Base-by-base conservation (phyloP, 768 basidiomycete species). In the Suillus lakei region DNA sequence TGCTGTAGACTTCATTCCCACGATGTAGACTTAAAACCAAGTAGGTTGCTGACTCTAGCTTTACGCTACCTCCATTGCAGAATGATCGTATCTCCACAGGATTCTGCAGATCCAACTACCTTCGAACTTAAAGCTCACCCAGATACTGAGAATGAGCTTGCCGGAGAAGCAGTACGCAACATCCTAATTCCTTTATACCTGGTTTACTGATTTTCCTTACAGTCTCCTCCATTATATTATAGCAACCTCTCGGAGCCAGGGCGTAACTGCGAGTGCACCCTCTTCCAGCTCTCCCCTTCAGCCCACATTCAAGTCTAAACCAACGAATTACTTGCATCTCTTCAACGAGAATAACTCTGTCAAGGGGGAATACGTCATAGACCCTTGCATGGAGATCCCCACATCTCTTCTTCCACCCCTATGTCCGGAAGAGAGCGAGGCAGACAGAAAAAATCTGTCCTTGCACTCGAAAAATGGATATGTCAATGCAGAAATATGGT, bases 381-480 rank as follows among this genome's bases (percentile, higher is more conserved):
- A 86, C 64, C 81, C 85, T 1, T 65, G 72, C 23, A 71, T 85
- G 26, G 36, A 60, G 13, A 77, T 86, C 53, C 84, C 85, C 0
- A 5, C 69, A 0, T 63, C 76, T 21, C 61, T 83, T 43, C 72
- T 86, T 8, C 78, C 82, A 3, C 79, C 84, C 28, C 68, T 86
- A 0, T 48, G 60, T 5, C 61, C 62, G 0, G 76, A 71, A 26
- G 78, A 83, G 66, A 76, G 79, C 0, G 82, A 82, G 61, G 72
- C 66, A 2, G 75, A 77, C 1, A 74, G 85, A 43, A 80, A 73
- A 34, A 83, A 84, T 64, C 64, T 86, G 1, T 71, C 61, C 9
- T 66, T 84, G 10, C 67, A 65, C 26, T 76, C 82, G 0, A 73
- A 55, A 28, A 74, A 78, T 65, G 78, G 82, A 2, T 62, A 65